A percentile compares a stretch with the other conserved stretches of the same genome.
These are phyloP conservation scores for Fusarium buharicum DNA, from an alignment of 2,329 filamentous ascomycete genomes.

Conservation along the genomic window DNA sequence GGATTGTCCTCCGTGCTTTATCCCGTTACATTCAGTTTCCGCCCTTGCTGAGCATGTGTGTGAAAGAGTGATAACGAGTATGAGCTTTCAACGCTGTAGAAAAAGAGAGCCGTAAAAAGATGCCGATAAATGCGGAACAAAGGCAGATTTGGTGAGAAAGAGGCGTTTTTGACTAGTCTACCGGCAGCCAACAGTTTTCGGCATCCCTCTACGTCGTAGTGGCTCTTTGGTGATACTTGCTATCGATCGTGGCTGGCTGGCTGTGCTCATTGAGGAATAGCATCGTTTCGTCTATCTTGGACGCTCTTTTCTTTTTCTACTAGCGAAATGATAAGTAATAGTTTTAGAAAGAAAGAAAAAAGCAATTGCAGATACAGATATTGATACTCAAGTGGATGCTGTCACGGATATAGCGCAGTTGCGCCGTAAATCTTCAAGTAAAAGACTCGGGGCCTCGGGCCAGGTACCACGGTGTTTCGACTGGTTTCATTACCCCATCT, in stretches of 20 bases:
- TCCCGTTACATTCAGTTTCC: slow-evolving; percentile 19
- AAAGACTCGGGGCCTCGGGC: not conserved
- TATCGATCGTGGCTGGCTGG: slow-evolving; percentile 36
- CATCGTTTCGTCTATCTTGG: slow-evolving; percentile 26
- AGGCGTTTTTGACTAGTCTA: slow-evolving; percentile 4
- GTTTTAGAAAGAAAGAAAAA: not conserved
- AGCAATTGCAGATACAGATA: not conserved
- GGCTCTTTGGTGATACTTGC: slow-evolving; percentile 6
- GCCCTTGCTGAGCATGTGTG: slow-evolving; percentile 5
- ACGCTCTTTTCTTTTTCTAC: slow-evolving; percentile 3
- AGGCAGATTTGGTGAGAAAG: slow-evolving; percentile 7
- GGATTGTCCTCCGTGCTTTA: slow-evolving; percentile 13
- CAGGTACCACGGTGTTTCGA: slow-evolving; percentile 10
- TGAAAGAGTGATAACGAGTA: not conserved
- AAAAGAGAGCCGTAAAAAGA: not conserved
- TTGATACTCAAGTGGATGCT: not conserved
- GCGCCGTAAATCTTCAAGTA: not conserved
- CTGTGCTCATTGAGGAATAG: slow-evolving; percentile 30
- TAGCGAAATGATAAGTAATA: not conserved
- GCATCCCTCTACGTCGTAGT: slow-evolving; percentile 9
- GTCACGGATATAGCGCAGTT: not conserved
- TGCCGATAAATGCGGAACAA: slow-evolving; percentile 3
- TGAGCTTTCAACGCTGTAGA: no score
- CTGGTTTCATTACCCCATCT: slow-evolving; percentile 1
- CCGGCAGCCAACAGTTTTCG: slow-evolving; percentile 15